Evolutionary conservation across 441 rosid genomes (phyloP).

Genomic region (Populus hybrid): DNA sequence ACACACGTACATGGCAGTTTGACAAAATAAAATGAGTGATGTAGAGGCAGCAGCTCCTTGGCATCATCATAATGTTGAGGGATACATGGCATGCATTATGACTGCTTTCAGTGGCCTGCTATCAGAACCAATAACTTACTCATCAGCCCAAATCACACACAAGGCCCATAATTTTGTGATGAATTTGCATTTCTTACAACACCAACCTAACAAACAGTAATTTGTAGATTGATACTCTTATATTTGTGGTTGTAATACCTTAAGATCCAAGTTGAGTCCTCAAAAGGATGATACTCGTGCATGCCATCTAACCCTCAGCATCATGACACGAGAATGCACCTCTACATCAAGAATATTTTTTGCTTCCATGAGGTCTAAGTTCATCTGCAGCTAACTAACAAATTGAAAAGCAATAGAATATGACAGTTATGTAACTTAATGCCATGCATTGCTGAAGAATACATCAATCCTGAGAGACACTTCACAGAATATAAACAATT

Average conservation of each 20-base stretch:
- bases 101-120: background rate
- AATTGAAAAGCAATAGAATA: background rate
- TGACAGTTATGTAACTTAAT: background rate
- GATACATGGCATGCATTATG: background rate
- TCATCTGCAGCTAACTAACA: background rate
- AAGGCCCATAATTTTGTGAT: background rate
- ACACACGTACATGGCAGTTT: background rate
- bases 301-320: conserved; percentile 4
- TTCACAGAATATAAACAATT: background rate
- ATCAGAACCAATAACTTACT: background rate
- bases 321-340: background rate
- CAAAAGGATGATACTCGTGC: background rate
- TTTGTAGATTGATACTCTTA: background rate
- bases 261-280: background rate
- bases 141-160: conserved; percentile 3
- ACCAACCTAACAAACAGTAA: background rate
- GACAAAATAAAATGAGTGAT: background rate
- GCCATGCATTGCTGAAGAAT: background rate
- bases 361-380: background rate
- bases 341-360: background rate
- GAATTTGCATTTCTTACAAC: background rate
- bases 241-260: background rate
- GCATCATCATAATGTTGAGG: background rate
- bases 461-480: background rate
- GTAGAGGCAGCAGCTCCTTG: conserved; percentile 7